Conservation (phyloP, 352 stramenopile genomes). For the Globisporangium nagaii region DNA sequence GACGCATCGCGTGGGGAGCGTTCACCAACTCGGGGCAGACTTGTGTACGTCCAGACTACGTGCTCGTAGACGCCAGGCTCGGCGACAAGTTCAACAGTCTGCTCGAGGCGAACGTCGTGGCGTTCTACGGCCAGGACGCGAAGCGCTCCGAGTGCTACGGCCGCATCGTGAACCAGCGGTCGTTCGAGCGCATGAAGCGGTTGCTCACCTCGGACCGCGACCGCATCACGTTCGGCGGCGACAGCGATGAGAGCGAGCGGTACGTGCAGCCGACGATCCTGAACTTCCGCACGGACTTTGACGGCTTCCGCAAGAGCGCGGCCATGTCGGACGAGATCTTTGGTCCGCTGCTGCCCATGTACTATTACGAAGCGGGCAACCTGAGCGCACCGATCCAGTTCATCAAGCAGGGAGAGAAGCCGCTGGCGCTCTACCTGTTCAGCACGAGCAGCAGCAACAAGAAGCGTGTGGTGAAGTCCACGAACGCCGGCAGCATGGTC, state of each 20-base stretch:
- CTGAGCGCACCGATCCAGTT: conserved; percentile 30
- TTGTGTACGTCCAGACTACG: conserved; percentile 93
- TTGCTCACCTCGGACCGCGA: conserved; percentile 59
- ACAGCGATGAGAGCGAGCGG: conserved; percentile 54
- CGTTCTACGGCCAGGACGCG: conserved; percentile 57
- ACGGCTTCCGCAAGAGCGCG: conserved; percentile 41
- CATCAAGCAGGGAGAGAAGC: conserved; percentile 50
- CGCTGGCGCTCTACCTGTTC: conserved; percentile 88
- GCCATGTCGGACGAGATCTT: conserved; percentile 95
- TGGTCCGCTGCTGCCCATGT: conserved; percentile 91
- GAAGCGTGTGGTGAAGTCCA: conserved; percentile 42
- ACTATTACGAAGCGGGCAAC: conserved; percentile 56
- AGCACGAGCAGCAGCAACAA: conserved; percentile 22
- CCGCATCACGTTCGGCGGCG: conserved; percentile 50
- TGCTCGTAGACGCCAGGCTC: conserved; percentile 80
- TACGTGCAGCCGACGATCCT: conserved; percentile 89
- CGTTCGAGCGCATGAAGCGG: conserved; percentile 1
- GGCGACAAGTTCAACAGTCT: conserved; percentile 43
- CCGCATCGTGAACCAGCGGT: conserved; percentile 19
- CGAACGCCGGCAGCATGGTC: conserved; percentile 50
- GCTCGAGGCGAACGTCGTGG: conserved; percentile 27
- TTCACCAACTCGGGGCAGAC: conserved; percentile 92
- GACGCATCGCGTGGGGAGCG: conserved; percentile 82
- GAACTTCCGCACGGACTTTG: conserved; percentile 69
- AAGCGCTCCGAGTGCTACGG: conserved; percentile 44